These are phyloP conservation scores for Aspergillus diversus DNA, from an alignment of 495 filamentous ascomycete species.

Conservation along the genomic window DNA sequence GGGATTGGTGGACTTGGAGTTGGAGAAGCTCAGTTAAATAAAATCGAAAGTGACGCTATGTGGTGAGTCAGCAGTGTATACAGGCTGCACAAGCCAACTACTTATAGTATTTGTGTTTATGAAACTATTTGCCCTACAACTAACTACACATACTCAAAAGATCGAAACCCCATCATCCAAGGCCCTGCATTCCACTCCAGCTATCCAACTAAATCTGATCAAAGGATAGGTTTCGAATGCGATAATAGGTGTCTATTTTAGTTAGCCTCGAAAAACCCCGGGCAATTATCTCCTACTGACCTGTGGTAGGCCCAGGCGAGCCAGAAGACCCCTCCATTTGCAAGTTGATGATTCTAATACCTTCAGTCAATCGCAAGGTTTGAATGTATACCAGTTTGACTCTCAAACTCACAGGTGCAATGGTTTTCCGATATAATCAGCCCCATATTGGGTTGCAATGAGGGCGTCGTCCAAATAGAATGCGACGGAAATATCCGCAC, in stretches of 20 bases:
- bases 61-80: slow-evolving; percentile 2
- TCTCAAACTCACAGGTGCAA: slow-evolving; percentile 31
- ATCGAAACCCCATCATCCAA: background rate
- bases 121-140: no score
- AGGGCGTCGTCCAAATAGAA: slow-evolving; percentile 58
- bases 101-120: no score
- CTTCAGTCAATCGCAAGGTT: background rate
- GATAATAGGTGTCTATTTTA: slow-evolving; percentile 19
- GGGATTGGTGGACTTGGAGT: background rate
- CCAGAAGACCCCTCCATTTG: slow-evolving; percentile 38
- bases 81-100: background rate
- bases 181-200: background rate
- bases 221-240: slow-evolving; percentile 18
- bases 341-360: slow-evolving; percentile 29
- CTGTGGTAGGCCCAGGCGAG: slow-evolving; percentile 29
- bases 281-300: slow-evolving; percentile 18
- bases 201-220: slow-evolving; percentile 14
- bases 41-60: slow-evolving; percentile 2
- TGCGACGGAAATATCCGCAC: slow-evolving; percentile 52
- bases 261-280: background rate
- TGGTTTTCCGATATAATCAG: slow-evolving; percentile 50
- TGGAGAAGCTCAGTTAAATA: background rate
- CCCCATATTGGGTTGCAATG: slow-evolving; percentile 55
- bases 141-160: no score
- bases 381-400: background rate